A percentile compares a stretch with the other conserved stretches of the same genome.
These are phyloP conservation scores for Dimargaris cristalligena DNA, from an alignment of 192 early-diverging fungal genomes.

Conservation along the genomic window DNA sequence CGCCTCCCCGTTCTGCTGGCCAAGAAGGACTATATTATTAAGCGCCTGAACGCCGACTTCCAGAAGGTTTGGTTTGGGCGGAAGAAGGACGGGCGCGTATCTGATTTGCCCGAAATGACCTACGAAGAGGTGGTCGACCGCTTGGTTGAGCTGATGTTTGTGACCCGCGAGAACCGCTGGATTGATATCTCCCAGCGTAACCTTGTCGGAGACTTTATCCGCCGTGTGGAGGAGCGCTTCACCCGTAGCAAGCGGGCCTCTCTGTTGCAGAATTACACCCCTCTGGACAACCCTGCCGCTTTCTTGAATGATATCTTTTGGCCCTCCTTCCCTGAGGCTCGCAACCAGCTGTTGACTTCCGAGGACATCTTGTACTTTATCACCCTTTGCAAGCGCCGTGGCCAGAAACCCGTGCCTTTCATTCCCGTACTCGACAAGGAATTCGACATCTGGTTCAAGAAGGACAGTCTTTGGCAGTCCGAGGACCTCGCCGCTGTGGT, in stretches of 20 bases:
- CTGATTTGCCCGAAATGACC: conserved; percentile 84
- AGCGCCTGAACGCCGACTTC: conserved; percentile 71
- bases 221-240: conserved; percentile 81
- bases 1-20: conserved; percentile 47
- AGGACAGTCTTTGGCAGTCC: conserved; percentile 79
- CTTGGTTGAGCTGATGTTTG: conserved; percentile 65
- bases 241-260: conserved; percentile 34
- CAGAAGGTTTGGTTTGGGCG: conserved; percentile 92
- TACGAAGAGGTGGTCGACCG: conserved; percentile 75
- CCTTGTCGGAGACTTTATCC: conserved; percentile 60
- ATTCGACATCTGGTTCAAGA: conserved; percentile 81
- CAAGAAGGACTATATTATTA: conserved; percentile 76
- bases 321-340: conserved; percentile 47
- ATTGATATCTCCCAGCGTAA: conserved; percentile 52
- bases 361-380: conserved; percentile 77
- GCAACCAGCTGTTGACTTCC: conserved; percentile 55
- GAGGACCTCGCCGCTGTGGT: conserved; percentile 73
- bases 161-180: conserved; percentile 57
- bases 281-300: conserved; percentile 42
- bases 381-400: conserved; percentile 49
- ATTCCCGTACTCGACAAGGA: conserved; percentile 72
- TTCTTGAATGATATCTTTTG: conserved; percentile 45
- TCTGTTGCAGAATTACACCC: conserved; percentile 40
- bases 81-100: conserved; percentile 54
- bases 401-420: conserved; percentile 79